Evolutionary conservation across 768 basidiomycete genomes (phyloP), one percentile per base, ranked within the genome.

Genomic region (Clavulina sp.): DNA sequence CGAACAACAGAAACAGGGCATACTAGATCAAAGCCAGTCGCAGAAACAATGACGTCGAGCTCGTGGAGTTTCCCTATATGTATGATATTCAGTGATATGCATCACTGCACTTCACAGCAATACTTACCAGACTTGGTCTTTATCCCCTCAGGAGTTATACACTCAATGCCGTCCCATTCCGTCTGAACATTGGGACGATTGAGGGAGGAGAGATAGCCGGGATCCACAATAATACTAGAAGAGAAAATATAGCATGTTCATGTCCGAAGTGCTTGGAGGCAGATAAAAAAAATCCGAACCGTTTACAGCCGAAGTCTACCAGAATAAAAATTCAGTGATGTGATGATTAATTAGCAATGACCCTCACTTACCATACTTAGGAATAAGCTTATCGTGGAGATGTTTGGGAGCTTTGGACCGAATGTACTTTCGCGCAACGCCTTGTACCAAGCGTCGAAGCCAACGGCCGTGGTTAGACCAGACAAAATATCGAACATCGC

Each of bases 191-290:
- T 80, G 1, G 74, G 67, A 41, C 65, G 66, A 50, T 73, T 65
- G 48, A 81, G 61, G 24, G 68, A 64, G n/a, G 69, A 60, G 19
- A 81, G 68, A 59, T 78, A 80, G 18, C 70, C 70, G 2, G 75
- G 73, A 58, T 82, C 76, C 51, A 74, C 66, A 31, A 81, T 73
- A 19, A 80, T 70, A 34, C 80, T 56, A 3, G 38, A 34, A 41
- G 9, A 28, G 16, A 26, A 21, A 21, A 28, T 29, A 38, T 21
- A 2, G 34, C 2, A 3, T 21, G 6, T 5, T 7, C 31, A 21
- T 31, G 48, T 18, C 48, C 16, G 29, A n/a, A n/a, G n/a, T n/a
- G n/a, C n/a, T n/a, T n/a, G n/a, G n/a, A n/a, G n/a, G n/a, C n/a
- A n/a, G n/a, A n/a, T n/a, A n/a, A n/a, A n/a, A n/a, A n/a, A n/a